These are phyloP conservation scores for Fusarium agapanthi DNA, from an alignment of 2,329 filamentous ascomycete species.

Conservation along the genomic window DNA sequence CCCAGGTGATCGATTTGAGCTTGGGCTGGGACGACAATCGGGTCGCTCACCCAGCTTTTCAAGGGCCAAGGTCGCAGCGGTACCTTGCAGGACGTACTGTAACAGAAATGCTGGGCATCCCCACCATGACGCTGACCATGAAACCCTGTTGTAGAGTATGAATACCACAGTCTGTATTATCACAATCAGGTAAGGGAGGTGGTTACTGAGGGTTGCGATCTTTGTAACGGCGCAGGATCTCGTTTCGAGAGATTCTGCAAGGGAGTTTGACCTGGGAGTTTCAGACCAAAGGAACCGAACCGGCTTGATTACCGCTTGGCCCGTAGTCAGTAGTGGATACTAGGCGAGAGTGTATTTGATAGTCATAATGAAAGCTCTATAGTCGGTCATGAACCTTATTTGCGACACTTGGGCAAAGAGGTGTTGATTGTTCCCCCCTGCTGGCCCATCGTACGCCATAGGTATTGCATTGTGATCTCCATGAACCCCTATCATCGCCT, in stretches of 20 bases:
- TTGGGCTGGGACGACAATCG: not conserved
- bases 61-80: slow-evolving; percentile 18
- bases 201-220: not conserved
- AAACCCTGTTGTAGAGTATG: slow-evolving; percentile 9
- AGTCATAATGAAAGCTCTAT: not conserved
- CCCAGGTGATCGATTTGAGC: not conserved
- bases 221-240: slow-evolving; percentile 12
- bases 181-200: slow-evolving; percentile 19
- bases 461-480: slow-evolving; percentile 3
- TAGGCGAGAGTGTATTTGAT: not conserved
- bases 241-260: slow-evolving; percentile 18
- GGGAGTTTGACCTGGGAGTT: slow-evolving; percentile 9
- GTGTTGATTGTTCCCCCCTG: not conserved
- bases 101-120: slow-evolving; percentile 9
- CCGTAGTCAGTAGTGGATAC: slow-evolving; percentile 12
- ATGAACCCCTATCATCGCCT: slow-evolving; percentile 4
- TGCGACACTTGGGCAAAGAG: not conserved
- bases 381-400: not conserved
- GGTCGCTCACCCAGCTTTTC: not conserved
- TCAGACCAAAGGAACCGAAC: not conserved
- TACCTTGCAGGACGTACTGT: slow-evolving; percentile 32
- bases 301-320: slow-evolving; percentile 12
- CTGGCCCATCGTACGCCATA: not conserved
- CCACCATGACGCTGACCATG: not conserved
- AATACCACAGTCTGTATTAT: not conserved